These are phyloP conservation scores for Oryza meridionalis DNA, from an alignment of 176 grass and related monocot genomes.

Conservation along the genomic window DNA sequence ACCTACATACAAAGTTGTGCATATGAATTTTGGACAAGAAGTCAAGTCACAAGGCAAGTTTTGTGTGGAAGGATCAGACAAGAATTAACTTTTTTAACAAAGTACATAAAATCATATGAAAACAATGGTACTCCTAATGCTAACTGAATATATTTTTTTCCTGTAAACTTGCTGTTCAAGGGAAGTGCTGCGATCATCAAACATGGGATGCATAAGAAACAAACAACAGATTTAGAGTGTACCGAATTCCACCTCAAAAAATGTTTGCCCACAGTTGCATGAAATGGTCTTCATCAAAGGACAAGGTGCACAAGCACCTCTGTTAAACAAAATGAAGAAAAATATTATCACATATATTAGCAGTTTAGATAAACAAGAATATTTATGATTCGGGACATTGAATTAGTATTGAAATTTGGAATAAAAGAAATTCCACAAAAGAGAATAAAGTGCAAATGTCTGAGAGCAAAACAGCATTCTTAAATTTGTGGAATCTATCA, in stretches of 20 bases:
- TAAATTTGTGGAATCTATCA: background rate
- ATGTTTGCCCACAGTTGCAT: constrained; percentile 82
- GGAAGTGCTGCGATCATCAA: constrained; percentile 6
- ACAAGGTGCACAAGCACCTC: constrained; percentile 84
- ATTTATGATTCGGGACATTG: background rate
- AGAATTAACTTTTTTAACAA: constrained; percentile 6
- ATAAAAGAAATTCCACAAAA: background rate
- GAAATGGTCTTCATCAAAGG: constrained; percentile 95
- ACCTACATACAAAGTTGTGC: constrained; percentile 65
- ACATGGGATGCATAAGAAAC: constrained; percentile 13
- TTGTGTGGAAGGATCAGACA: background rate
- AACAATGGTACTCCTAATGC: background rate
- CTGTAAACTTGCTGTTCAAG: background rate
- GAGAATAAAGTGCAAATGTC: constrained; percentile 14
- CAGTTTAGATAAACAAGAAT: constrained; percentile 5
- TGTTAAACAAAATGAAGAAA: constrained; percentile 45
- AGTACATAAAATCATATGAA: constrained; percentile 3
- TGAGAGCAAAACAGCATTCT: background rate
- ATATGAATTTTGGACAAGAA: constrained; percentile 30
- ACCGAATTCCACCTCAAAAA: constrained; percentile 83
- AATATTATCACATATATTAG: constrained; percentile 32
- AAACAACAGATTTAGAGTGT: constrained; percentile 45
- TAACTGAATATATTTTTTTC: constrained; percentile 9
- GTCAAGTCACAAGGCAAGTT: background rate
- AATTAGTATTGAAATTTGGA: background rate